Conservation (phyloP, 139 green algal species). For the Dunaliella primolecta region DNA sequence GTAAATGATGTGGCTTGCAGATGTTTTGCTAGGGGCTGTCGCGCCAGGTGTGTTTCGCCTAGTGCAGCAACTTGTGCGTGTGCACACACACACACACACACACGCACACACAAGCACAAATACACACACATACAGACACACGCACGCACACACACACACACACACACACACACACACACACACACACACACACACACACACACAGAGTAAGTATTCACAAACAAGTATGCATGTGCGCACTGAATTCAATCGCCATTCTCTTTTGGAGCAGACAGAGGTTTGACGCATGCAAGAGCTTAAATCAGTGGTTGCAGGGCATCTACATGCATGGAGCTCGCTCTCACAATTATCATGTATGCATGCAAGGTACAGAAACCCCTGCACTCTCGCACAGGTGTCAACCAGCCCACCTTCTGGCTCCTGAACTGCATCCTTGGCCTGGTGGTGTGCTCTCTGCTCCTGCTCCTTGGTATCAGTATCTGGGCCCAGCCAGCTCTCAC, state of each 20-base stretch:
- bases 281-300: no score
- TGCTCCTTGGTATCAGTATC: conserved; percentile 21
- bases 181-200: no score
- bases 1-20: no score
- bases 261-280: no score
- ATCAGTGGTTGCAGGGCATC: no score
- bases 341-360: no score
- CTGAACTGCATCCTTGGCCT: conserved; percentile 21
- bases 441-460: not conserved
- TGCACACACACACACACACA: not conserved
- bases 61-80: not conserved
- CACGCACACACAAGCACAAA: not conserved
- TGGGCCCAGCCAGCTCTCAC: conserved; percentile 7
- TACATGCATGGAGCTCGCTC: no score
- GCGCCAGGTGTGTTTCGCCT: not conserved
- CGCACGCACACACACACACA: not conserved
- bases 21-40: not conserved
- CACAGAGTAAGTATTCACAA: no score
- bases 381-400: conserved; percentile 31
- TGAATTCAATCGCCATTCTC: no score
- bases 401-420: conserved; percentile 14
- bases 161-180: not conserved
- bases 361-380: no score
- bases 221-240: no score
- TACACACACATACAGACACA: not conserved